Evolutionary conservation across 2,329 filamentous ascomycete genomes (phyloP).

Genomic region (Podosphaera xanthii): DNA sequence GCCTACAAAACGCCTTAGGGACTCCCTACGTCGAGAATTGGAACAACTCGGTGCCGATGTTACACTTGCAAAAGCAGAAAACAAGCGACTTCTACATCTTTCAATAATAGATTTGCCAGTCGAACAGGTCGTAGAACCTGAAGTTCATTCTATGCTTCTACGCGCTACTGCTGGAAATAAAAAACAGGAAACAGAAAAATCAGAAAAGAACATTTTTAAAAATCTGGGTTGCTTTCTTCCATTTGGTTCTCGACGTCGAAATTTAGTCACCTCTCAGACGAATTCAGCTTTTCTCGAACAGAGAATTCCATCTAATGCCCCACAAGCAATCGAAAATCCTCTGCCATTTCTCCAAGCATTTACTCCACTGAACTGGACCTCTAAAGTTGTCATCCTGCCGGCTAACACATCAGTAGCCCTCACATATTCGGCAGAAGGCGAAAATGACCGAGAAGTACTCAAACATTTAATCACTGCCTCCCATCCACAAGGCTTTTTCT

Average conservation of each 20-base stretch:
- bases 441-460: slow-evolving; percentile 14
- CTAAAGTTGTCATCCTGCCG: slow-evolving; percentile 26
- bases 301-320: slow-evolving; percentile 35
- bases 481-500: slow-evolving; percentile 30
- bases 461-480: slow-evolving; percentile 32
- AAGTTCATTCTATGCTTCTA: slow-evolving; percentile 11
- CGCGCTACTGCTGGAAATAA: slow-evolving; percentile 8
- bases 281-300: slow-evolving; percentile 17
- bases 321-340: slow-evolving; percentile 38
- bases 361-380: slow-evolving; percentile 40
- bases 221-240: slow-evolving; percentile 14
- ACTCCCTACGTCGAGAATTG: slow-evolving; percentile 31
- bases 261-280: slow-evolving; percentile 7
- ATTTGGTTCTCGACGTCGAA: slow-evolving; percentile 9
- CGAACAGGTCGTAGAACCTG: slow-evolving; percentile 22
- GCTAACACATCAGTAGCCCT: slow-evolving; percentile 3
- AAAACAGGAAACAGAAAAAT: slow-evolving; percentile 4
- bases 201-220: slow-evolving; percentile 13
- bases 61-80: slow-evolving; percentile 31
- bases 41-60: slow-evolving; percentile 34
- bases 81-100: slow-evolving; percentile 26
- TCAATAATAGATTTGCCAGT: slow-evolving; percentile 13
- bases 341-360: slow-evolving; percentile 50
- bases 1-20: slow-evolving; percentile 28
- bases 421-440: slow-evolving; percentile 7